A percentile compares a stretch with the other conserved stretches of the same genome.
phyloP scores from a whole-genome alignment of 2,329 filamentous ascomycete genomes.

The Fusarium metavorans region DNA sequence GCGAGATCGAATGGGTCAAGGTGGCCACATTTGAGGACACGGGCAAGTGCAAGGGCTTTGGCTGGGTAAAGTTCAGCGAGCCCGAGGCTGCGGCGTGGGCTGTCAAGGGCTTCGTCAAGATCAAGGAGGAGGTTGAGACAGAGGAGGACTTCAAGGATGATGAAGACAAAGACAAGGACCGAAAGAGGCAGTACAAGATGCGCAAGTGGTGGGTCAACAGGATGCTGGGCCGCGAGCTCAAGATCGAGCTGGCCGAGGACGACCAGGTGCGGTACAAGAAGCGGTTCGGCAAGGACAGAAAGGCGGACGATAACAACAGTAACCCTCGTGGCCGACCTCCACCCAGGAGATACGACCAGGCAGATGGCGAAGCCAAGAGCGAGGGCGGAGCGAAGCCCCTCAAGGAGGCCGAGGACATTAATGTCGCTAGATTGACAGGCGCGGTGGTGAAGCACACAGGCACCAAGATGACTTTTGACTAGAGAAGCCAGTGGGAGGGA shows the following conservation, averaged over 20 bases:
- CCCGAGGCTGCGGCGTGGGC: conserved; percentile 75
- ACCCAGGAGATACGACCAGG: conserved; percentile 46
- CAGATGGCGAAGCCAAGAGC: conserved; percentile 37
- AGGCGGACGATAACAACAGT: conserved; percentile 45
- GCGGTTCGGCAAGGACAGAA: conserved; percentile 80
- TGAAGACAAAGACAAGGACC: conserved; percentile 52
- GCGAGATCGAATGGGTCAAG: conserved; percentile 84
- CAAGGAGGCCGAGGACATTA: conserved; percentile 60
- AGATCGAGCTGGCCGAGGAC: conserved; percentile 95
- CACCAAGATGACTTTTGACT: conserved; percentile 87
- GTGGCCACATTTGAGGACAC: conserved; percentile 96
- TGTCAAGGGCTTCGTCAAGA: conserved; percentile 83
- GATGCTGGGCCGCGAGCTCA: conserved; percentile 82
- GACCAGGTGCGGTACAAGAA: conserved; percentile 92
- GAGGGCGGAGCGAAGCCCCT: conserved; percentile 47
- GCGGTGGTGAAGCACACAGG: conserved; percentile 83
- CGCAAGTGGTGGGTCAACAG: conserved; percentile 88
- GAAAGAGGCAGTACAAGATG: conserved; percentile 67
- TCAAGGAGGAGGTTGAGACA: conserved; percentile 73
- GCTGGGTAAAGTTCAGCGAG: conserved; percentile 92
- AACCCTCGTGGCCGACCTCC: conserved; percentile 50
- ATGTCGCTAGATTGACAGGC: conserved; percentile 76
- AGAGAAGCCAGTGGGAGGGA: conserved; percentile 38
- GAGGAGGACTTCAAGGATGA: conserved; percentile 70
- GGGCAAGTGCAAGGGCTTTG: conserved; percentile 98